Evolutionary conservation across 495 filamentous ascomycete genomes (phyloP).

Genomic region (Lasiosphaeria hispida): DNA sequence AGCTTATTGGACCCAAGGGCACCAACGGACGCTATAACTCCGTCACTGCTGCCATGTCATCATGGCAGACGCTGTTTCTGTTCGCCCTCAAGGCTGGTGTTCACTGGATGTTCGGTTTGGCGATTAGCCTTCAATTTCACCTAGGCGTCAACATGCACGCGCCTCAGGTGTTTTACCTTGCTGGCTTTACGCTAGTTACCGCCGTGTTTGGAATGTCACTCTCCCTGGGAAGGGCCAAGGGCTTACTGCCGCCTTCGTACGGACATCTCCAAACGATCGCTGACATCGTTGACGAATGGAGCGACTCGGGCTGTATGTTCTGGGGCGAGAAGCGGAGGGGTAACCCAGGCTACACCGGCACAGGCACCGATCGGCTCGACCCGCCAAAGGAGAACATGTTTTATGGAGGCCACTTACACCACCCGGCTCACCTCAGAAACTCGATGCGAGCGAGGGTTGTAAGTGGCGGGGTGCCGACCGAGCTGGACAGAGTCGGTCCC

Average conservation of each 20-base stretch:
- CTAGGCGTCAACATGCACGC: constrained; percentile 38
- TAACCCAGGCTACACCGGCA: constrained; percentile 22
- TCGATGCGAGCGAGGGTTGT: background rate
- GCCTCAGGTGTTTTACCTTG: constrained; percentile 38
- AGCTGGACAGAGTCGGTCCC: background rate
- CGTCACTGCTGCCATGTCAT: constrained; percentile 34
- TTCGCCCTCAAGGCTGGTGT: constrained; percentile 42
- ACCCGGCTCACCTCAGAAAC: background rate
- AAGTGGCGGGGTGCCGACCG: background rate
- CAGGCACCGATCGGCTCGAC: constrained; percentile 17
- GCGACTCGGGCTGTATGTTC: constrained; percentile 35
- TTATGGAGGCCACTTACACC: constrained; percentile 18
- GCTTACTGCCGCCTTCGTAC: constrained; percentile 40
- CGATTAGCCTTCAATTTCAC: constrained; percentile 31
- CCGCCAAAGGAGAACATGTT: constrained; percentile 23
- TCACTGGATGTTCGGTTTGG: constrained; percentile 49
- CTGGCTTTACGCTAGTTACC: constrained; percentile 28
- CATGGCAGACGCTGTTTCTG: constrained; percentile 44
- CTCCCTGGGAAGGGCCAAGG: constrained; percentile 34
- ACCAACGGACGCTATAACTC: constrained; percentile 36
- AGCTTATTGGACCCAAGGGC: constrained; percentile 27
- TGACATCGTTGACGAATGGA: constrained; percentile 48
- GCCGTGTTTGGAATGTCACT: constrained; percentile 40
- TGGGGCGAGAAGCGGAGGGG: constrained; percentile 42
- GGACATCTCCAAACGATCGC: constrained; percentile 47